A percentile compares a stretch with the other conserved stretches of the same genome.
phyloP scores from a whole-genome alignment of 192 early-diverging fungal species.

The Thamnidium elegans region DNA sequence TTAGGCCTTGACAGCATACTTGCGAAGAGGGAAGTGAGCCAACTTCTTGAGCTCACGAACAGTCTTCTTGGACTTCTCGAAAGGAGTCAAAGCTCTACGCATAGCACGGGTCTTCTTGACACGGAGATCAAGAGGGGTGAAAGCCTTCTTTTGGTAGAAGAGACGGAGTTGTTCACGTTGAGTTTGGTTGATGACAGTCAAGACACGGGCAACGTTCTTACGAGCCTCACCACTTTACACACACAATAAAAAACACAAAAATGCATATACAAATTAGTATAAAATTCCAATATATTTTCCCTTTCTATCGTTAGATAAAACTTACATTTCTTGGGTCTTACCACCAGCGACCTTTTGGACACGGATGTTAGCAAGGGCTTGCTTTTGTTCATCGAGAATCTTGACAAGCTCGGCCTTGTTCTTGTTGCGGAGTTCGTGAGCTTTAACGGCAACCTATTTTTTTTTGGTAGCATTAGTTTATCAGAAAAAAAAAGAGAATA shows the following conservation, averaged over 20 bases:
- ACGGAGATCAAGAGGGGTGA: slow-evolving; percentile 93
- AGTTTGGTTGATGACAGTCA: slow-evolving; percentile 95
- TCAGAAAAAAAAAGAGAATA: too few relatives aligned
- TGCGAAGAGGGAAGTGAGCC: slow-evolving; percentile 86
- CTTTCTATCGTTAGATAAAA: not conserved
- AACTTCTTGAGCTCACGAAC: slow-evolving; percentile 87
- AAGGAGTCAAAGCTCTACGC: slow-evolving; percentile 87
- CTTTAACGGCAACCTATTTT: slow-evolving; percentile 82
- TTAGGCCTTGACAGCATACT: slow-evolving; percentile 88
- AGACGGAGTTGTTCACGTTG: slow-evolving; percentile 84
- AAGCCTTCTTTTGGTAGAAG: slow-evolving; percentile 95
- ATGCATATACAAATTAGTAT: slow-evolving; percentile 48
- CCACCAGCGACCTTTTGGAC: slow-evolving; percentile 78
- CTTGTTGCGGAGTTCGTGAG: slow-evolving; percentile 91
- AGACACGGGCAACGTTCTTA: slow-evolving; percentile 91
- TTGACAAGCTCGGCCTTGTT: slow-evolving; percentile 89
- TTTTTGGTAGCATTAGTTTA: not conserved
- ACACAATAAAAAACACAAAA: slow-evolving; percentile 71
- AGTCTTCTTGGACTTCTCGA: slow-evolving; percentile 82
- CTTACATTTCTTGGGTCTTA: slow-evolving; percentile 15
- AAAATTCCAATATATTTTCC: not conserved
- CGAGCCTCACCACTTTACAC: slow-evolving; percentile 75
- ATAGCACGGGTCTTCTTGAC: slow-evolving; percentile 98
- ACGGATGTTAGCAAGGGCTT: slow-evolving; percentile 89
- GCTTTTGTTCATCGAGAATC: slow-evolving; percentile 92